phyloP scores from a whole-genome alignment of 2,329 filamentous ascomycete species.

The Colletotrichum simmondsii region DNA sequence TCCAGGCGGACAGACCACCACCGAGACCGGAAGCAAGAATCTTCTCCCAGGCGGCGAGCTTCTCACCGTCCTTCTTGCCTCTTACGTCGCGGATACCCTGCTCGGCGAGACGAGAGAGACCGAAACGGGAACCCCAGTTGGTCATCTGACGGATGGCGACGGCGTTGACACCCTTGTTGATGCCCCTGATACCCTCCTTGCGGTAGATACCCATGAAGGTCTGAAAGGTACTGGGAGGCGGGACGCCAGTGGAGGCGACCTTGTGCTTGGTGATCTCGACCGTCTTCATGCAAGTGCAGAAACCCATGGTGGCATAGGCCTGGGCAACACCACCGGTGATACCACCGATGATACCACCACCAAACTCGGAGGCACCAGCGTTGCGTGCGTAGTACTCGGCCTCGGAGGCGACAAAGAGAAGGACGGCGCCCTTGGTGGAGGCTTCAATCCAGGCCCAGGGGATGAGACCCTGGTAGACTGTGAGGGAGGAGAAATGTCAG shows the following conservation, averaged over 20 bases:
- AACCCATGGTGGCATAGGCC: slow-evolving; percentile 99
- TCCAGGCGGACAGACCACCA: slow-evolving; percentile 97
- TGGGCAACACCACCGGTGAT: slow-evolving; percentile 96
- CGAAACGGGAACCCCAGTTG: slow-evolving; percentile 98
- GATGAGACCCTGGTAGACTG: slow-evolving; percentile 99
- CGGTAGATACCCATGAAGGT: slow-evolving; percentile 99
- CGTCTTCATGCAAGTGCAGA: slow-evolving; percentile 99
- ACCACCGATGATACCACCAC: slow-evolving; percentile 88
- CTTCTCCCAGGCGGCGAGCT: slow-evolving; percentile 86
- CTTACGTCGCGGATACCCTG: slow-evolving; percentile 83
- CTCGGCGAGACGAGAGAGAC: slow-evolving; percentile 91
- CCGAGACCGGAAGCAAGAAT: slow-evolving; percentile 86
- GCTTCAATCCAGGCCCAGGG: slow-evolving; percentile 99
- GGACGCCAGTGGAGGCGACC: slow-evolving; percentile 82
- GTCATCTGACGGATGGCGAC: slow-evolving; percentile 99
- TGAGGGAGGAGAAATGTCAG: slow-evolving; percentile 39
- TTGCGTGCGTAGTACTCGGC: slow-evolving; percentile 93
- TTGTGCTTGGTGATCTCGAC: slow-evolving; percentile 99
- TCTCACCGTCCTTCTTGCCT: slow-evolving; percentile 82
- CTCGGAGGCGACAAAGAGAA: slow-evolving; percentile 98
- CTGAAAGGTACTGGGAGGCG: slow-evolving; percentile 89
- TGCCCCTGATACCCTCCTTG: slow-evolving; percentile 90
- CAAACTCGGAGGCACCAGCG: slow-evolving; percentile 86
- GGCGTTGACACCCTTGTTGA: slow-evolving; percentile 99
- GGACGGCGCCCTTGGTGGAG: slow-evolving; percentile 98